These are phyloP conservation scores for Penicillium rolfsii DNA, from an alignment of 2,329 filamentous ascomycete species.

Conservation along the genomic window DNA sequence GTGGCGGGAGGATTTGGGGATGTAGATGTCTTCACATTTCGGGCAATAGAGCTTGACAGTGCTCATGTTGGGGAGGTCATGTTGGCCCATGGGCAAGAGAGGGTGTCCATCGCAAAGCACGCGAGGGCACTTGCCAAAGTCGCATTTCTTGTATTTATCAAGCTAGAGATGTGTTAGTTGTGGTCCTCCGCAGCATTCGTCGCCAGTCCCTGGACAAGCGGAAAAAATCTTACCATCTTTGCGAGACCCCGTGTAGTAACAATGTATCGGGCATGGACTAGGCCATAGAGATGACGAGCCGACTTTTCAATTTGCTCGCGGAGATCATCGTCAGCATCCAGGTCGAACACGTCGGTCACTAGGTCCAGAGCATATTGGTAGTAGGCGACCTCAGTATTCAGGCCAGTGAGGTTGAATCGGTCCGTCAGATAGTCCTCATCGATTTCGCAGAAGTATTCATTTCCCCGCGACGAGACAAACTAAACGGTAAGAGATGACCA, in stretches of 20 bases:
- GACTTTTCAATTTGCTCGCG: slow-evolving; percentile 98
- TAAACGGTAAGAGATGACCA: slow-evolving; percentile 47
- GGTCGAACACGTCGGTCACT: slow-evolving; percentile 96
- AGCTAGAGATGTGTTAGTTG: slow-evolving; percentile 60
- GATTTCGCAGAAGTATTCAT: slow-evolving; percentile 99
- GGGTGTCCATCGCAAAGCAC: slow-evolving; percentile 94
- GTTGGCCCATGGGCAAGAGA: slow-evolving; percentile 90
- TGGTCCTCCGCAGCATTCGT: not conserved
- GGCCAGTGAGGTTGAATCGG: slow-evolving; percentile 94
- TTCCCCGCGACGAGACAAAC: slow-evolving; percentile 97
- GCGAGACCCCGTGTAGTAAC: slow-evolving; percentile 90
- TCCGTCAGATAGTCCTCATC: slow-evolving; percentile 99
- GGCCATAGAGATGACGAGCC: slow-evolving; percentile 89
- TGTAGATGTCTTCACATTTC: slow-evolving; percentile 97
- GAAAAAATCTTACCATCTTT: slow-evolving; percentile 76
- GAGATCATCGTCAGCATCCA: slow-evolving; percentile 98
- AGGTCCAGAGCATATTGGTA: slow-evolving; percentile 98
- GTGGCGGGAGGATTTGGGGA: slow-evolving; percentile 95
- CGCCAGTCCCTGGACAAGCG: not conserved
- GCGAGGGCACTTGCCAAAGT: slow-evolving; percentile 97
- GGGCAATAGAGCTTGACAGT: slow-evolving; percentile 97
- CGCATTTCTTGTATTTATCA: slow-evolving; percentile 97
- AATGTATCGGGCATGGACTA: slow-evolving; percentile 95
- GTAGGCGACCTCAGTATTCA: slow-evolving; percentile 97
- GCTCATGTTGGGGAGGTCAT: slow-evolving; percentile 83